Evolutionary conservation across 2,329 filamentous ascomycete species (phyloP), one percentile per base, ranked within the genome.

Genomic region (Teratosphaeria gauchensis): DNA sequence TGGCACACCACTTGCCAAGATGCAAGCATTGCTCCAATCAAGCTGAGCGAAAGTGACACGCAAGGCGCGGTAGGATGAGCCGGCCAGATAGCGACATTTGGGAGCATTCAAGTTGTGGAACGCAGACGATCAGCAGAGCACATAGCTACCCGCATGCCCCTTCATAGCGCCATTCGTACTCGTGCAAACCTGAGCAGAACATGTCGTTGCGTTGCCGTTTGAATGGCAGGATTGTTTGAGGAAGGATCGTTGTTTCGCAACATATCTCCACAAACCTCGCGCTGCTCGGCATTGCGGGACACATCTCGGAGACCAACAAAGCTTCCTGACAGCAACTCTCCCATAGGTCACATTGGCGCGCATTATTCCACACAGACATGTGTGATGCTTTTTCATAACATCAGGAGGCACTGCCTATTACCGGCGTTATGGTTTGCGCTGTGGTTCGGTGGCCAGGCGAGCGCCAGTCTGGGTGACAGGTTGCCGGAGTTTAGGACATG

Each of bases 401-500:
- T 59, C 38, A 60, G 55, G 55, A 62, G 60, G 61, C 61, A 58
- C 57, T 65, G 65, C 60, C 58, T 66, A 33, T 55, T 68, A 38
- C 57, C 61, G 4, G 14, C 65, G 28, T 38, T 60, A 42, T 64
- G 58, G 21, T 56, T 56, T 35, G 38, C 58, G 4, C 42, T 63
- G 9, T 53, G 62, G 32, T 59, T 59, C 12, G 56, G 32, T 24
- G 53, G 56, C 28, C 54, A 55, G 5, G 74, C 78, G 16, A 74
- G 79, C 57, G 94, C 91, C 31, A 96, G 92, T 4, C 68, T 85
- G 54, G 94, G 94, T 64, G 94, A 99, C 74, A 82, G 84, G 58
- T 78, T 96, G 60, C 90, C 90, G 19, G 91, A 95, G 69, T 99
- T 99, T 73, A 82, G 81, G 70, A 80, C 91, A 73, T 99, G 94